Conservation (phyloP, 352 stramenopile species). For the Phytophthora kernoviae region DNA sequence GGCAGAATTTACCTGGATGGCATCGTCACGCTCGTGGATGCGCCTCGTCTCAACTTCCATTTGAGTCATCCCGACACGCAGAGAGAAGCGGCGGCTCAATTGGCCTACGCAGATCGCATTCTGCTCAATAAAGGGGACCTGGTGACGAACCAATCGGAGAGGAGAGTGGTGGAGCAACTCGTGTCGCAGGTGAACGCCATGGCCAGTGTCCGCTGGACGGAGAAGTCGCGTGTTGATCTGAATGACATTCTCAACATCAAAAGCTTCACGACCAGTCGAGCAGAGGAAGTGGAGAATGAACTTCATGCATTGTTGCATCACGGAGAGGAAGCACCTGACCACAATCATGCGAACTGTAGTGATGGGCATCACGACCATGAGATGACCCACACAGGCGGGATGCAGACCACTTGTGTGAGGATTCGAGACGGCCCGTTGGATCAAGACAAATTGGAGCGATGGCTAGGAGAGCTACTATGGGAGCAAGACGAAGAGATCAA, state of each 20-base stretch:
- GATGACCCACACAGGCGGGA: conserved; percentile 55
- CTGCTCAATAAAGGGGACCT: conserved; percentile 99
- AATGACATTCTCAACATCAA: conserved; percentile 80
- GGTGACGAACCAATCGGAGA: conserved; percentile 61
- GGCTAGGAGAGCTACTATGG: conserved; percentile 75
- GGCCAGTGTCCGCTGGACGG: conserved; percentile 68
- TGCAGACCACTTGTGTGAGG: conserved; percentile 72
- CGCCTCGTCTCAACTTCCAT: conserved; percentile 90
- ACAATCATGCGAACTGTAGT: conserved; percentile 24
- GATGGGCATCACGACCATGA: conserved; percentile 19
- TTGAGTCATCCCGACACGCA: conserved; percentile 58
- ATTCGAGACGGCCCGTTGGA: conserved; percentile 45
- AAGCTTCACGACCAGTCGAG: conserved; percentile 74
- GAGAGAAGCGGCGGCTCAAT: conserved; percentile 93
- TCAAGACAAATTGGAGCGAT: conserved; percentile 67
- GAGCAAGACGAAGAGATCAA: conserved; percentile 43
- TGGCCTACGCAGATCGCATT: conserved; percentile 98
- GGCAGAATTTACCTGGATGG: conserved; percentile 91
- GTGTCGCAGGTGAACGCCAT: conserved; percentile 71
- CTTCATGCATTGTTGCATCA: conserved; percentile 25
- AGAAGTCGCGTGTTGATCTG: conserved; percentile 60
- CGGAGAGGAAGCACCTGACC: conserved; percentile 7
- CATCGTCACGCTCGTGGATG: conserved; percentile 98
- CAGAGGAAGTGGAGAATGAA: conserved; percentile 61
- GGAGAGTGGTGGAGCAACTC: conserved; percentile 42